phyloP scores from a whole-genome alignment of 345 rosid species.

The Diplotaxis tenuifolia region DNA sequence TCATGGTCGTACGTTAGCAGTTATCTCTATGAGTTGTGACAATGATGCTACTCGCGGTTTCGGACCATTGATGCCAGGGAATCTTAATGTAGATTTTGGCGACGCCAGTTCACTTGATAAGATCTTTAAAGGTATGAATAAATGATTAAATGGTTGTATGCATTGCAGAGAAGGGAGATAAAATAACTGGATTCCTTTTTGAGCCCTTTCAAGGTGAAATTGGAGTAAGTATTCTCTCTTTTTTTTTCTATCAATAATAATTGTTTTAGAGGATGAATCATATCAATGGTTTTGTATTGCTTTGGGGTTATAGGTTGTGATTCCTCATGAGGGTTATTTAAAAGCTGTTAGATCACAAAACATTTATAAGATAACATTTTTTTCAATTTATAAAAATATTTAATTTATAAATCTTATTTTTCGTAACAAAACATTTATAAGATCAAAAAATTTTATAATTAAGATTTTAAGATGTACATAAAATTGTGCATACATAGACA shows the following conservation, averaged over 20 bases:
- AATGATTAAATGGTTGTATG: neutral
- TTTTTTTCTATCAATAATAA: neutral
- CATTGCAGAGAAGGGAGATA: slow-evolving; percentile 66
- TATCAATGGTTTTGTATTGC: neutral
- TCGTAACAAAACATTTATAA: too few species aligned
- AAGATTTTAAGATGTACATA: too few species aligned
- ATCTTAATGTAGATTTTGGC: slow-evolving; percentile 94
- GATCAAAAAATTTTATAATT: too few species aligned
- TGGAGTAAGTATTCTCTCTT: slow-evolving; percentile 60
- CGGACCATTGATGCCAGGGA: slow-evolving; percentile 88
- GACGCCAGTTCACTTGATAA: slow-evolving; percentile 67
- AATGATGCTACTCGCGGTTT: slow-evolving; percentile 92
- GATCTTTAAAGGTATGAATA: slow-evolving; percentile 71
- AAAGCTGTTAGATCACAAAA: slow-evolving; percentile 73
- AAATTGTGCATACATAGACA: too few species aligned
- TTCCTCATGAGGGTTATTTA: slow-evolving; percentile 56
- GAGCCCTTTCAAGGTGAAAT: slow-evolving; percentile 99
- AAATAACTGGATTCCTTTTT: slow-evolving; percentile 37
- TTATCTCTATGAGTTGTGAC: slow-evolving; percentile 98
- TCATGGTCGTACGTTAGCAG: slow-evolving; percentile 94
- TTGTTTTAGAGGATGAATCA: neutral
- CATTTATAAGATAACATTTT: too few species aligned
- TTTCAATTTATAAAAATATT: too few species aligned
- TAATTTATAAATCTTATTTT: too few species aligned
- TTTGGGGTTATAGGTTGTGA: neutral